Base-by-base conservation (phyloP, 2,329 filamentous ascomycete genomes). In the Didymella exigua region DNA sequence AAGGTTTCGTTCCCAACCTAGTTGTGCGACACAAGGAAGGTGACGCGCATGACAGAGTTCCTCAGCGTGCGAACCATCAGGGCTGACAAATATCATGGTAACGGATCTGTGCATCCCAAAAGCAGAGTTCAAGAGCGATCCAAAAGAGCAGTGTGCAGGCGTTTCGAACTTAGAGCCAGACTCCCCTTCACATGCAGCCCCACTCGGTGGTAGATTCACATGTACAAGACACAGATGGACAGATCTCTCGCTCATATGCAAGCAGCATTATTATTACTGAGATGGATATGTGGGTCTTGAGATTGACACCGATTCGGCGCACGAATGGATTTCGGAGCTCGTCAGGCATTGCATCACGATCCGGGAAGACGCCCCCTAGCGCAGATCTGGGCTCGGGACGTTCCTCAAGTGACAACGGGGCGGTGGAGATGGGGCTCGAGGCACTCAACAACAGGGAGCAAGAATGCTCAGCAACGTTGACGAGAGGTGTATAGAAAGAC, bases 381-480 rank as follows among this genome's bases (percentile, higher is more conserved):
- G 52, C 34, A 49, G 52, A 55, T 55, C 52, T 45, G 33, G 21
- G 41, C 51, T 49, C 54, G 49, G 48, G 31, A 33, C 36, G 47
- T 52, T 30, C 51, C 52, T 47, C 42, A n/a, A 40, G 47, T 43
- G 24, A 27, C 16, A 49, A 55, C 40, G 34, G 42, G 45, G 13
- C 40, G 47, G 18, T 3, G 7, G 31, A 13, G 38, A 24, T 21
- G 13, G 31, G 26, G 9, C 16, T 13, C 3, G 14, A 24, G 31
- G 26, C 30, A 18, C 11, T 47, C 24, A 14, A 13, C 9, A 14
- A 16, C 13, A 8, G 7, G 16, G 5, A 19, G 18, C 21, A 14
- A 11, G 11, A 23, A n/a, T 1, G n/a, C n/a, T 18, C 19, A 24
- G 24, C 18, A 23, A 21, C n/a, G 14, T 21, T n/a, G 31, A 48